Percentiles rank a stretch among this genome's conserved stretches.
phyloP scores from a whole-genome alignment of 345 rosid species.

The Murraya koenigii region DNA sequence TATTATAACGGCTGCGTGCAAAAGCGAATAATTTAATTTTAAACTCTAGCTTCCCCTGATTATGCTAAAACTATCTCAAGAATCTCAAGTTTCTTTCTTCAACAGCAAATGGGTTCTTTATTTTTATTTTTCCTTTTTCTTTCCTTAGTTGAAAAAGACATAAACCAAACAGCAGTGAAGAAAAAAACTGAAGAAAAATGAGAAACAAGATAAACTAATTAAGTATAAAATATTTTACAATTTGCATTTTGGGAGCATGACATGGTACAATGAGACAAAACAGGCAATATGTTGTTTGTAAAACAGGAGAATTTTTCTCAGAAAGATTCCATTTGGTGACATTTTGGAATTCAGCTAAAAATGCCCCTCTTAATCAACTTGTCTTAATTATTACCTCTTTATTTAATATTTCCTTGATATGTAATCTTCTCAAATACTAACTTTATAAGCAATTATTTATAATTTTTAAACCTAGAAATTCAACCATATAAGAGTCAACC shows the following conservation, averaged over 20 bases:
- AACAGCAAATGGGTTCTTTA: neutral
- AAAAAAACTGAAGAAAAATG: no score
- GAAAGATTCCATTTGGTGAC: neutral
- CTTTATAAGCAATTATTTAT: neutral
- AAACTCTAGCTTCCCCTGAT: neutral
- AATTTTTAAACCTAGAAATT: neutral
- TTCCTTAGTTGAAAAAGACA: neutral
- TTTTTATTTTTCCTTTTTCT: accelerated
- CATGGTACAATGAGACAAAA: neutral
- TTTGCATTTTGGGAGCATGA: neutral
- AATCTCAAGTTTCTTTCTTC: neutral
- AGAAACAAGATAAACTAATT: no score
- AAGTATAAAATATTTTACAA: neutral
- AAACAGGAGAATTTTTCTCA: neutral
- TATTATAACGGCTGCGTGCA: neutral
- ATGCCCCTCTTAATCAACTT: neutral
- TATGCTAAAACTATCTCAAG: neutral
- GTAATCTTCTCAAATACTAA: neutral
- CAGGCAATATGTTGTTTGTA: neutral
- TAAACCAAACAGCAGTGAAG: neutral
- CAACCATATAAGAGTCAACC: neutral
- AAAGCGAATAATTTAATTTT: neutral
- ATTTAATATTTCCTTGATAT: neutral
- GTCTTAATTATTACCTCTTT: neutral
- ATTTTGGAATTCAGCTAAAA: neutral